Evolutionary conservation across 164 flowering plant genomes (phyloP), one percentile per base, ranked within the genome.

Genomic region (Platanus orientalis): DNA sequence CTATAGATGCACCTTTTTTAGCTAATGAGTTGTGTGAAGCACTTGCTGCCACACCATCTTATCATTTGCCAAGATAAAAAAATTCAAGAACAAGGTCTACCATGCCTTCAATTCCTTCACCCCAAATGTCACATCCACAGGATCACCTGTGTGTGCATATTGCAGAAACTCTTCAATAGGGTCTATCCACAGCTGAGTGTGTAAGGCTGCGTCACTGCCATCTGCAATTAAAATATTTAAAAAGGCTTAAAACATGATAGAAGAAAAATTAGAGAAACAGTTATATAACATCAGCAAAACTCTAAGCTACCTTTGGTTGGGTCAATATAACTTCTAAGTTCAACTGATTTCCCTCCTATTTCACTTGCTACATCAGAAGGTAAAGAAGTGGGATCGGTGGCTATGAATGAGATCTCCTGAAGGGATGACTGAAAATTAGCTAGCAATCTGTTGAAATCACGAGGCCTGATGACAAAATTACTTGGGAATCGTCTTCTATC

Each of bases 131-230:
- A 95, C 85, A 76, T 95, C 99, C 32, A 87, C 87, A 30, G 99
- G 92, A 54, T 88, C 89, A 58, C 96, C 96, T 34, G 74, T 64
- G 76, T 95, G 99, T 51, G 64, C 64, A 75, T 92, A 94, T 60
- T 84, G 93, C 76, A 92, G 68, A 83, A 95, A 95, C 78, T 89
- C 99, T 78, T 95, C 97, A 14, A 71, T 50, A 51, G 99, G 99
- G 76, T 95, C 97, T 74, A 92, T 89, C 99, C 99, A 95, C 21
- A 95, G 79, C 68, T 92, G 97, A 64, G 99, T 95, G 73, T 95
- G 90, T 39, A 95, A 70, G 7, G 87, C 82, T 61, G 92, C 78
- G 72, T 90, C 94, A 67, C 78, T 88, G 27, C 88, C 67, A 27
- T 76, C 99, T 92, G 78, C 69, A 71, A 61, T 75, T 48, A 6